Conservation (phyloP, 179 eudicot genomes). For the Beta corolliflora region DNA sequence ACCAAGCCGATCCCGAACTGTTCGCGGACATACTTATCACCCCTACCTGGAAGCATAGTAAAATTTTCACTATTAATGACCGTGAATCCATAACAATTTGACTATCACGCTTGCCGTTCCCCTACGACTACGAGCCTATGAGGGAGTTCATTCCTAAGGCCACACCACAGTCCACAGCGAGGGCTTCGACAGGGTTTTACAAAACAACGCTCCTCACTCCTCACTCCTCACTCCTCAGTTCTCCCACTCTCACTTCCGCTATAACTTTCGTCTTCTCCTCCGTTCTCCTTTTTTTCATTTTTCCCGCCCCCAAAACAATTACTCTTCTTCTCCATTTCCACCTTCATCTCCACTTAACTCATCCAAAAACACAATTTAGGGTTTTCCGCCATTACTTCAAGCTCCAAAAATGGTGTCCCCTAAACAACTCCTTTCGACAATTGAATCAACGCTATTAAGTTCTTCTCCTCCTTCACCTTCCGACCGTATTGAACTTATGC, state of each 20-base stretch:
- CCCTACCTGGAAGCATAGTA: no score
- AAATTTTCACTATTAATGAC: no score
- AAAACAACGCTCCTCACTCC: not conserved
- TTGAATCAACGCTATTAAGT: slow-evolving; percentile 65
- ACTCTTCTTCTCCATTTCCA: slow-evolving; percentile 26
- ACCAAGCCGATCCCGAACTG: no score
- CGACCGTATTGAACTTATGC: slow-evolving; percentile 72
- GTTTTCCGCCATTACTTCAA: slow-evolving; percentile 28
- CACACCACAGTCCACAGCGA: not conserved
- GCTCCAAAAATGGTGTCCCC: slow-evolving; percentile 63
- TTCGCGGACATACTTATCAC: no score
- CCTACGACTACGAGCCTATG: no score
- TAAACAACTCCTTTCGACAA: slow-evolving; percentile 67
- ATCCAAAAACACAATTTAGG: slow-evolving; percentile 14
- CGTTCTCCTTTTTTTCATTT: not conserved
- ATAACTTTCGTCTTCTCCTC: not conserved
- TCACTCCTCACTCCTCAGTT: not conserved
- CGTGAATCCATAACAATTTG: no score
- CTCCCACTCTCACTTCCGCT: not conserved
- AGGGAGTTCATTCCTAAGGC: not conserved
- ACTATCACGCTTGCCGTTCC: no score
- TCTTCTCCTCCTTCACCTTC: slow-evolving; percentile 76
- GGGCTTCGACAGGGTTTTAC: slow-evolving; percentile 25
- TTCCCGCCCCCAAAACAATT: not conserved
- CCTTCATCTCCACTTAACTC: not conserved